Evolutionary conservation across 108 stramenopile species (phyloP), one percentile per base, ranked within the genome.

Genomic region (Craspedostauros australis): DNA sequence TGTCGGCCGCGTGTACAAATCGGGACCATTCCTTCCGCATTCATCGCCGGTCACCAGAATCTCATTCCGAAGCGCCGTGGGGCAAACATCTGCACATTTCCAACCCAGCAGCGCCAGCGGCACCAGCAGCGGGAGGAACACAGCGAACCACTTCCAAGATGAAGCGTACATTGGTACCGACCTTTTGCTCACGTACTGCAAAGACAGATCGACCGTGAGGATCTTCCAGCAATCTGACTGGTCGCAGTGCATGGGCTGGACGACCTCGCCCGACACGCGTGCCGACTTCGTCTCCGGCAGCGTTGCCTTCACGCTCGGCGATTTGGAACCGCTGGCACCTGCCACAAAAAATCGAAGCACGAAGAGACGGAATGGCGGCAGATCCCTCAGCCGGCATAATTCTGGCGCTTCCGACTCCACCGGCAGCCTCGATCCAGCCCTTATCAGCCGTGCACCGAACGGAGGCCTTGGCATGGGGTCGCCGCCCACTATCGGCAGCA

Each of bases 271-370:
- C 6, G 57, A 73, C 36, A 78, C 58, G 55, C 50, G 84, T 16
- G 91, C 82, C 6, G 91, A 88, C 55, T 92, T 86, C 86, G 72
- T 92, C 1, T 62, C 64, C 14, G 86, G 86, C 9, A 72, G 79
- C 4, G 72, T 75, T 16, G 80, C 82, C 1, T 82, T 82, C 11
- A 88, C 83, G 49, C 51, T 92, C 14, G 91, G 91, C 38, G 91
- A 92, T 70, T 55, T 92, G 54, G 88, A 91, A 66, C n/a, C n/a
- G n/a, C n/a, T n/a, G n/a, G n/a, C n/a, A n/a, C n/a, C n/a, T n/a
- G n/a, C n/a, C n/a, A n/a, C n/a, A n/a, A n/a, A n/a, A 47, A 69
- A 1, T 59, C 68, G 4, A 54, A 3, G 51, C 25, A 38, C 47
- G 25, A 57, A 44, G 50, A 68, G 67, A 62, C 9, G 66, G 36